phyloP scores from a whole-genome alignment of 352 stramenopile genomes.

The Phytophthora syringae region DNA sequence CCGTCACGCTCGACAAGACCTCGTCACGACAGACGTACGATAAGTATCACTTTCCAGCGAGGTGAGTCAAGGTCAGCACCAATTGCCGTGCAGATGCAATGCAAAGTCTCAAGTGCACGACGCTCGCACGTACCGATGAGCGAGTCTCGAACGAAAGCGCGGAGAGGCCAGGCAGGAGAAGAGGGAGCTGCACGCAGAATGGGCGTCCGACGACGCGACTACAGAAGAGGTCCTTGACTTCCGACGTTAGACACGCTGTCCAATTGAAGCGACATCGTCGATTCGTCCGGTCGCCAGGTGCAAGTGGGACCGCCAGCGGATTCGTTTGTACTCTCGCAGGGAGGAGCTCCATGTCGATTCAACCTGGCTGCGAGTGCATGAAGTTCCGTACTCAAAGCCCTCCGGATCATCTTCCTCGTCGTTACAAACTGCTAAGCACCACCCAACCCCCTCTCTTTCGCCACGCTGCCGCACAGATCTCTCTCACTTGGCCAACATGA shows the following conservation, averaged over 20 bases:
- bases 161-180: conserved; percentile 22
- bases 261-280: conserved; percentile 16
- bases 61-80: not conserved
- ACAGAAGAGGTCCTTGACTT: conserved; percentile 20
- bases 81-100: conserved; percentile 3
- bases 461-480: conserved; percentile 8
- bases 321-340: not conserved
- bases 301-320: conserved; percentile 1
- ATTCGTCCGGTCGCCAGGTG: conserved; percentile 1
- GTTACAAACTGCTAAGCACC: conserved; percentile 17
- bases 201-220: conserved; percentile 22
- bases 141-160: conserved; percentile 26
- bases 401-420: conserved; percentile 1
- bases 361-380: not conserved
- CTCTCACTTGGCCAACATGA: conserved; percentile 19
- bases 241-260: conserved; percentile 29
- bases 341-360: not conserved
- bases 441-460: conserved; percentile 12
- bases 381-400: conserved; percentile 3
- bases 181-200: conserved; percentile 19
- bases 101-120: conserved; percentile 13
- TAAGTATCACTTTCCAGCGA: not conserved
- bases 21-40: not conserved
- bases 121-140: not conserved
- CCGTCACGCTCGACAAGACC: not conserved